Conservation (phyloP, 2,329 filamentous ascomycete species). For the Epichloe sibirici region DNA sequence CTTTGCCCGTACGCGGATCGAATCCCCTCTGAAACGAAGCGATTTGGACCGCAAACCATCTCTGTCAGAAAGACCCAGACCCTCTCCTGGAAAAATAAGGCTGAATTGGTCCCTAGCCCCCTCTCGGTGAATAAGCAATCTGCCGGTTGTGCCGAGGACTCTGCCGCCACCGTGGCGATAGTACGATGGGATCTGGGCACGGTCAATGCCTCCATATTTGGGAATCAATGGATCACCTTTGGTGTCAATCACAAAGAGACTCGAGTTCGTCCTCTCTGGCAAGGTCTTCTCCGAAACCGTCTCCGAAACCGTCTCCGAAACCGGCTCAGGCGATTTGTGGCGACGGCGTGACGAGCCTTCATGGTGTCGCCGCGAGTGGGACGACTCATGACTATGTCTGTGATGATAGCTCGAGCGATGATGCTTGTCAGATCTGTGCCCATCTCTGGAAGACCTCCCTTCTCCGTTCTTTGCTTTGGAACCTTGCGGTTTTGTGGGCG, state of each 20-base stretch:
- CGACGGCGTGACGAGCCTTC: background rate
- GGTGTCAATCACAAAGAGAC: conserved; percentile 51
- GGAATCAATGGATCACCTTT: conserved; percentile 67
- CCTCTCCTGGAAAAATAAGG: conserved; percentile 32
- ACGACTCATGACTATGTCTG: background rate
- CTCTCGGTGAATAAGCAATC: conserved; percentile 55
- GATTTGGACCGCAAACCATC: conserved; percentile 32
- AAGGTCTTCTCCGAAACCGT: conserved; percentile 3
- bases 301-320: conserved; percentile 1
- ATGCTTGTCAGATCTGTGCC: conserved; percentile 6
- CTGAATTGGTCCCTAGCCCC: conserved; percentile 44
- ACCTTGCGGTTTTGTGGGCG: conserved; percentile 22
- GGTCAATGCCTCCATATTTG: conserved; percentile 57
- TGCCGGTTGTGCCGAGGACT: conserved; percentile 52
- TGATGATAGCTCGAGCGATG: conserved; percentile 2
- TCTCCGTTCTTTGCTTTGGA: conserved; percentile 9
- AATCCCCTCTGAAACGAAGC: conserved; percentile 22
- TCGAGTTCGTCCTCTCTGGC: conserved; percentile 7
- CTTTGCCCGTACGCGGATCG: conserved; percentile 27
- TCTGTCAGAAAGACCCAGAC: conserved; percentile 25
- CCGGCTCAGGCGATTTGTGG: background rate
- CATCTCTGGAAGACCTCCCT: conserved; percentile 4
- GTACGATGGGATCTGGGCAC: conserved; percentile 60
- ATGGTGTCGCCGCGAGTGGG: background rate
- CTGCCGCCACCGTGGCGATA: conserved; percentile 54